Conservation (phyloP, 2,329 filamentous ascomycete genomes). For the Phialocephala sp. region DNA sequence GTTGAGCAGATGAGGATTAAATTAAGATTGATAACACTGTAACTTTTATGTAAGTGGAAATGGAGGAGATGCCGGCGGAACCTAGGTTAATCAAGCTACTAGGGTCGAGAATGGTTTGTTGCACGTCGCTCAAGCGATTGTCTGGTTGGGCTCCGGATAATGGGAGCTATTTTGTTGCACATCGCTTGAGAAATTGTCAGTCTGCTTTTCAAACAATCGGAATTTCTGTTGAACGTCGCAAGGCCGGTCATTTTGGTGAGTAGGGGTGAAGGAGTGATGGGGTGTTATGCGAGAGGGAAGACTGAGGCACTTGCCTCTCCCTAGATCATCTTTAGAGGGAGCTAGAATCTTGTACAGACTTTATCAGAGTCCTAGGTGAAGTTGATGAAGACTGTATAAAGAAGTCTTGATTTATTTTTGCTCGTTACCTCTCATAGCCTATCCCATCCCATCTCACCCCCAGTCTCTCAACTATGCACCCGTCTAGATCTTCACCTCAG, state of each 20-base stretch:
- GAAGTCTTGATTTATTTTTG: not conserved
- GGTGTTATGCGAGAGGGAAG: not conserved
- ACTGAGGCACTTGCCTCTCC: not conserved
- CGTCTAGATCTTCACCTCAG: slow-evolving; percentile 23
- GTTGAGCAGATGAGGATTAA: slow-evolving; percentile 50
- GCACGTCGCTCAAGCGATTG: slow-evolving; percentile 42
- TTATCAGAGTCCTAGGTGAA: not conserved
- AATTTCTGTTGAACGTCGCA: too few species aligned
- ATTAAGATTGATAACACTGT: slow-evolving; percentile 67
- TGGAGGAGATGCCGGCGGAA: slow-evolving; percentile 55
- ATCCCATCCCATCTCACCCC: not conserved
- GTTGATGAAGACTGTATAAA: not conserved
- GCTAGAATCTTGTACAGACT: not conserved
- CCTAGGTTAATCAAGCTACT: slow-evolving; percentile 67
- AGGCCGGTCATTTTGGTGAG: slow-evolving; percentile 43
- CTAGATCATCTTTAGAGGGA: too few species aligned
- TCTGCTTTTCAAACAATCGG: too few species aligned
- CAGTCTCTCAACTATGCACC: too few species aligned
- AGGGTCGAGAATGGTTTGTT: slow-evolving; percentile 51
- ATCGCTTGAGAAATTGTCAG: too few species aligned
- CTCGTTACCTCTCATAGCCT: not conserved
- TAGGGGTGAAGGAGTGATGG: not conserved
- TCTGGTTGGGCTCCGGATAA: slow-evolving; percentile 43
- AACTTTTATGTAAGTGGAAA: slow-evolving; percentile 49
- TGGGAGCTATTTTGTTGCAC: slow-evolving; percentile 48